phyloP scores from a whole-genome alignment of 2,329 filamentous ascomycete species.

The Colletotrichum acutatum region DNA sequence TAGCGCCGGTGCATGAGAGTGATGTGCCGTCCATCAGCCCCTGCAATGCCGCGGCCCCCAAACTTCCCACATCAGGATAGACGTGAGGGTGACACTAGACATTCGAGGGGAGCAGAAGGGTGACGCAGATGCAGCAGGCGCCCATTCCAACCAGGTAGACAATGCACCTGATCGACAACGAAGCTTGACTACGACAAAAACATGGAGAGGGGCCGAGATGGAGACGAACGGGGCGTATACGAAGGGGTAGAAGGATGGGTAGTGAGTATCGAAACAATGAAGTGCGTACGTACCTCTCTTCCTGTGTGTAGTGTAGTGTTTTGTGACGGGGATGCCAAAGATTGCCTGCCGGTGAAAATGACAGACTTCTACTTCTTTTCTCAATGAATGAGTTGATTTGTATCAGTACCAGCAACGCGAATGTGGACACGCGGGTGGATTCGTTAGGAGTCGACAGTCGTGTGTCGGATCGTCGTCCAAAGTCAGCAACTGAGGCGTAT shows the following conservation, averaged over 20 bases:
- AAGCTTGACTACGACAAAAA: conserved; percentile 23
- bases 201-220: conserved; percentile 21
- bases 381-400: background rate
- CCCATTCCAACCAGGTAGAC: conserved; percentile 16
- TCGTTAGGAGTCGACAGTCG: conserved; percentile 8
- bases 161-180: conserved; percentile 24
- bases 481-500: conserved; percentile 1
- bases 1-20: background rate
- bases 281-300: conserved; percentile 9
- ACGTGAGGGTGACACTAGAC: conserved; percentile 18
- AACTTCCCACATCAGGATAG: background rate
- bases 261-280: conserved; percentile 17
- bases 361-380: background rate
- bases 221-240: conserved; percentile 1
- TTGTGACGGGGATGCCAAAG: background rate
- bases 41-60: conserved; percentile 13
- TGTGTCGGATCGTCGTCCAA: conserved; percentile 31
- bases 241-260: conserved; percentile 5
- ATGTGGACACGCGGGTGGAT: conserved; percentile 15
- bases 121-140: conserved; percentile 15
- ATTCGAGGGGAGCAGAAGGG: conserved; percentile 13
- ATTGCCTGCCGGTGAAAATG: conserved; percentile 17
- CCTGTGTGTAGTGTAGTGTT: background rate
- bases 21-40: background rate
- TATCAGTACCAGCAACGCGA: background rate